These are phyloP conservation scores for Colletotrichum sp. DNA, from an alignment of 2,329 filamentous ascomycete genomes.

Conservation along the genomic window DNA sequence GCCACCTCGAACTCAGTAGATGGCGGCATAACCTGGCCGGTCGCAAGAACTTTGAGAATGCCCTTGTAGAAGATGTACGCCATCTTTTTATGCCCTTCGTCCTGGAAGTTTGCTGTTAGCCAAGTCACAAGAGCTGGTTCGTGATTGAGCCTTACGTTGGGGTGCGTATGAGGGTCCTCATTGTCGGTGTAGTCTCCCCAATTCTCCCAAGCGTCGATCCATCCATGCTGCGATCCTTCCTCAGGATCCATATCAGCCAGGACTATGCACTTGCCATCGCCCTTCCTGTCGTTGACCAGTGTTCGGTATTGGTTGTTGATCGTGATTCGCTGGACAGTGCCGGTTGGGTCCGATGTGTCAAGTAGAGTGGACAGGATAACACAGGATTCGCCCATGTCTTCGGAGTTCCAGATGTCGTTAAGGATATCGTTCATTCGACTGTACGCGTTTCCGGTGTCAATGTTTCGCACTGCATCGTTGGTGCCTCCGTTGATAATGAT, in stretches of 20 bases:
- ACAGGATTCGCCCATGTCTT: neutral
- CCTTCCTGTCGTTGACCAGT: neutral
- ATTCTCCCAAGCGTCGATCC: neutral
- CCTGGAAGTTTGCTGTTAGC: neutral
- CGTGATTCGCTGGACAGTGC: constrained; percentile 13
- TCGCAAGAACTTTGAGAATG: neutral
- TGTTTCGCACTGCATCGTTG: neutral
- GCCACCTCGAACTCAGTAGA: neutral
- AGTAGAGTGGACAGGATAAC: neutral
- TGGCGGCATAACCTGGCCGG: neutral
- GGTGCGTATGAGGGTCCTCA: neutral
- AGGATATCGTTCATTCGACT: neutral
- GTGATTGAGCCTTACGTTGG: neutral
- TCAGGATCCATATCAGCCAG: neutral
- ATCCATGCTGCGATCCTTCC: neutral
- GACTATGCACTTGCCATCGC: neutral
- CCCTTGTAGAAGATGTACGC: neutral
- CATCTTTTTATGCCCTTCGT: neutral
- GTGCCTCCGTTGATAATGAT: neutral
- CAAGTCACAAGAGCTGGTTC: neutral
- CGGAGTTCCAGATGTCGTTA: neutral
- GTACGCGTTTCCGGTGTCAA: neutral
- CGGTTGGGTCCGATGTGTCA: neutral
- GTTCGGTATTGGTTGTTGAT: neutral
- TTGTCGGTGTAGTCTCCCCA: neutral